Percentiles rank a stretch among this genome's conserved stretches.
Conservation (phyloP, 1,284 basidiomycete species). For the Boletus semigastroideus region DNA sequence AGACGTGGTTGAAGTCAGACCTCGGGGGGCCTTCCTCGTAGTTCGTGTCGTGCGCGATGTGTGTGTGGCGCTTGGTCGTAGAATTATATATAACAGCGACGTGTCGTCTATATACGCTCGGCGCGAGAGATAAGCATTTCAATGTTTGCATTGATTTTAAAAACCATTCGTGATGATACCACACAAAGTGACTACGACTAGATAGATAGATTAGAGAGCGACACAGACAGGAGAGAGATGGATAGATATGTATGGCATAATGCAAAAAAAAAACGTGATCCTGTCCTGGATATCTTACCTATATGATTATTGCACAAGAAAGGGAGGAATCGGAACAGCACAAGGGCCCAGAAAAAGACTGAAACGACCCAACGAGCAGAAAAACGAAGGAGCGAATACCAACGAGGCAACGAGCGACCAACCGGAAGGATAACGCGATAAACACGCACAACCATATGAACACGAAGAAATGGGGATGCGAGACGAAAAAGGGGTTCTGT, state of each 20-base stretch:
- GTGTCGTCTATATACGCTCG: no score
- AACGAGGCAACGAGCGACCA: not conserved
- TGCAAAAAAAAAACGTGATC: slow-evolving; percentile 2
- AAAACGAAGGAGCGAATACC: slow-evolving; percentile 9
- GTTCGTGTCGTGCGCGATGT: no score
- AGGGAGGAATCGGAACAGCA: slow-evolving; percentile 2
- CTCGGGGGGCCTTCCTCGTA: not conserved
- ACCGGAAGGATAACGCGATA: slow-evolving; percentile 16
- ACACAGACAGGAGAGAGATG: slow-evolving; percentile 7
- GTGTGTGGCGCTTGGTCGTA: slow-evolving; percentile 1
- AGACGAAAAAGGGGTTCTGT: not conserved
- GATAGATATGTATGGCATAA: not conserved
- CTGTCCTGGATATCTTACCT: slow-evolving; percentile 5
- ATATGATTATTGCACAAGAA: slow-evolving; percentile 6
- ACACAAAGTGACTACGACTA: not conserved
- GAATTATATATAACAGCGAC: slow-evolving; percentile 19
- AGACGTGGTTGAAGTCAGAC: slow-evolving; percentile 13
- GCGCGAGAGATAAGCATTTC: no score
- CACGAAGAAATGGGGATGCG: slow-evolving; percentile 4
- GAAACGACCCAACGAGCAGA: not conserved
- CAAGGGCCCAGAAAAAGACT: not conserved
- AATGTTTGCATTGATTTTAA: no score
- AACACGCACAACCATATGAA: slow-evolving; percentile 14
- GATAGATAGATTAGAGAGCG: slow-evolving; percentile 3
- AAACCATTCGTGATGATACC: no score